Base-by-base conservation (phyloP, 78 protist genomes). In the Parvularia atlantis region DNA sequence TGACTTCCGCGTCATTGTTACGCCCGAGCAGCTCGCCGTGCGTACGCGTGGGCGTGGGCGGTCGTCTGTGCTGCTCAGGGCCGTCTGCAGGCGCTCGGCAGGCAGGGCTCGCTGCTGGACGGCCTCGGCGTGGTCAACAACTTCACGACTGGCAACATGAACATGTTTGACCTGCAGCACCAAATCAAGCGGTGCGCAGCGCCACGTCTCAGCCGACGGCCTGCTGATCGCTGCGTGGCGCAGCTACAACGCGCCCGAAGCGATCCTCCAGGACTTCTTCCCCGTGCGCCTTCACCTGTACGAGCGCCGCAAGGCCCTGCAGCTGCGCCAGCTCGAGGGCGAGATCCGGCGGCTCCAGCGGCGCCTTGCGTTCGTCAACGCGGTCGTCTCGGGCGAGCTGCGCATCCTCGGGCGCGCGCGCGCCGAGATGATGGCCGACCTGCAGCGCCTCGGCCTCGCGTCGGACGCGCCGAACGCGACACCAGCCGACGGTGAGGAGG, bases 61-160 rank as follows among this genome's bases (percentile, higher is more conserved):
- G 19, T 36, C 7, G 9, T 61, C 41, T 30, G 1, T 11, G 16
- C 28, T 40, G 66, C 80, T 14, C 78, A 80, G 63, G 75, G 64
- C 73, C 84, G 84, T 61, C 66, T 48, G 54, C 71, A 80, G 20
- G 33, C 31, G 44, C 33, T 72, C 35, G 56, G 13, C 36, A 84
- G 71, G 22, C 44, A 69, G 52, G 14, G 70, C 77, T 43, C 44
- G 63, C 63, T 20, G 40, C 66, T 75, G 0, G 76, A 75, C 30
- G 40, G 30, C 14, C 56, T 1, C 1, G 90, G 77, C 33, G 75
- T 80, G 39, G 16, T 36, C 43, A 81, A 86, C 61, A 60, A 65
- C 75, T 77, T 90, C 80, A 84, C 86, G 80, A 56, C 73, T 35
- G 6, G 90, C 33, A 93, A 94, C 89, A 79, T 94, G 90, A 52